Evolutionary conservation across 148 eudicot species (phyloP).

Genomic region (Heliosperma pusillum): DNA sequence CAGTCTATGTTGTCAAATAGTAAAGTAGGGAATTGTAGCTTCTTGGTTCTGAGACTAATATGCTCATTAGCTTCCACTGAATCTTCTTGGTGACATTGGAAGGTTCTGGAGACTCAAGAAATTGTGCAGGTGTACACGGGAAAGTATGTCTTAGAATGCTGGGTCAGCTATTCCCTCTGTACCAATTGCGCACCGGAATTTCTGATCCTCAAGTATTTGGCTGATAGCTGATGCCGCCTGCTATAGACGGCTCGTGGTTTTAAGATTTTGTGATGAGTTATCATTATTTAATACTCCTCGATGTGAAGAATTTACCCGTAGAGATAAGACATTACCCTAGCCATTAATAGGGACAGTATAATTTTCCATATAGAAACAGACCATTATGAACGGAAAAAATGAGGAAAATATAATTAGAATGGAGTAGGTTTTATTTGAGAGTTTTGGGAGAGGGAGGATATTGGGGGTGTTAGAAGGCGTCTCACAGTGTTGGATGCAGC

Average conservation of each 20-base stretch:
- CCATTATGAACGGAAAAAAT: neutral
- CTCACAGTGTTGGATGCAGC: too few species aligned
- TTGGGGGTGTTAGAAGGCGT: too few species aligned
- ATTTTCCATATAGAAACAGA: too few species aligned
- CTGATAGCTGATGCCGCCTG: neutral
- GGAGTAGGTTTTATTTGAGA: neutral
- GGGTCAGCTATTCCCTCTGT: neutral
- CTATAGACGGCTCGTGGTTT: neutral
- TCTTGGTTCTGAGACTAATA: neutral
- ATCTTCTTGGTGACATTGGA: neutral
- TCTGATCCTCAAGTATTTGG: neutral
- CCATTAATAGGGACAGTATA: neutral
- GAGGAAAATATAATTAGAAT: neutral
- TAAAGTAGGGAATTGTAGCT: too few species aligned
- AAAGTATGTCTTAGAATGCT: neutral
- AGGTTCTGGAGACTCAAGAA: too few species aligned
- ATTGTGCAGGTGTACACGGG: too few species aligned
- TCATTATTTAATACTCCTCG: neutral
- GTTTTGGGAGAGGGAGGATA: too few species aligned
- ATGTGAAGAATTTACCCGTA: neutral
- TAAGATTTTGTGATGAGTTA: neutral
- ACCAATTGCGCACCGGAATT: neutral
- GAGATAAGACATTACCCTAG: neutral
- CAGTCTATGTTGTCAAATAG: too few species aligned
- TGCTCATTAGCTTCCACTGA: neutral